Conservation (phyloP, 2,329 filamentous ascomycete species). For the Daldinia eschscholtzii region DNA sequence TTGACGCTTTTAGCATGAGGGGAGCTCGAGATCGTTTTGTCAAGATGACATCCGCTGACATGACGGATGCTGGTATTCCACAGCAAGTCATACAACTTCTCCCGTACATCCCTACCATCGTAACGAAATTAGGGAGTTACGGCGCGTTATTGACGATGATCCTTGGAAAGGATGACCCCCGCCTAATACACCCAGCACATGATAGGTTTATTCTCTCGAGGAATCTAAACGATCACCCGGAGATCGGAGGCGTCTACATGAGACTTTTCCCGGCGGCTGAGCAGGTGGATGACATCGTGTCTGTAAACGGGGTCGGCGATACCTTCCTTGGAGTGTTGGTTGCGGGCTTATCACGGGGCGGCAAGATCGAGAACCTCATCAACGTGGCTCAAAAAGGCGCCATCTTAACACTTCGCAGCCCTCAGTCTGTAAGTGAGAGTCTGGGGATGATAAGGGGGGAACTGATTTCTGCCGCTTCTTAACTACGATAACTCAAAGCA, state of each 20-base stretch:
- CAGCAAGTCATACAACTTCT: constrained; percentile 87
- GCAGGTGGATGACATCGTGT: constrained; percentile 78
- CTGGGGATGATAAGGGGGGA: constrained; percentile 61
- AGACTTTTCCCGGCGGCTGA: constrained; percentile 75
- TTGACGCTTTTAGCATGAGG: constrained; percentile 84
- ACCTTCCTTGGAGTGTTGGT: constrained; percentile 88
- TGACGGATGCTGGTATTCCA: constrained; percentile 85
- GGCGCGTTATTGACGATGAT: constrained; percentile 83
- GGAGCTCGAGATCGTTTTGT: constrained; percentile 79
- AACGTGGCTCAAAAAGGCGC: constrained; percentile 85
- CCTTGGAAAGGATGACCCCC: constrained; percentile 74
- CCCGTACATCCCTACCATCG: constrained; percentile 86
- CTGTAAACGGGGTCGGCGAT: constrained; percentile 94
- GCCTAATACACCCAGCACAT: constrained; percentile 71
- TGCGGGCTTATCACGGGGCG: constrained; percentile 77
- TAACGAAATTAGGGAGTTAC: constrained; percentile 83
- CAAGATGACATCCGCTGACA: constrained; percentile 70
- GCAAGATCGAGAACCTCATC: constrained; percentile 72
- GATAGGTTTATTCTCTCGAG: constrained; percentile 80
- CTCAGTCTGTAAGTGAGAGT: constrained; percentile 76
- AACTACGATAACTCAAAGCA: neutral
- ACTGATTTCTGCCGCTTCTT: constrained; percentile 49
- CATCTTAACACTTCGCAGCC: constrained; percentile 80
- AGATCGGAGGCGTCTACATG: constrained; percentile 86
- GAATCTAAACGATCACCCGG: constrained; percentile 63